Conservation (phyloP, 305 asterid genomes). For the Andrographis paniculata region DNA sequence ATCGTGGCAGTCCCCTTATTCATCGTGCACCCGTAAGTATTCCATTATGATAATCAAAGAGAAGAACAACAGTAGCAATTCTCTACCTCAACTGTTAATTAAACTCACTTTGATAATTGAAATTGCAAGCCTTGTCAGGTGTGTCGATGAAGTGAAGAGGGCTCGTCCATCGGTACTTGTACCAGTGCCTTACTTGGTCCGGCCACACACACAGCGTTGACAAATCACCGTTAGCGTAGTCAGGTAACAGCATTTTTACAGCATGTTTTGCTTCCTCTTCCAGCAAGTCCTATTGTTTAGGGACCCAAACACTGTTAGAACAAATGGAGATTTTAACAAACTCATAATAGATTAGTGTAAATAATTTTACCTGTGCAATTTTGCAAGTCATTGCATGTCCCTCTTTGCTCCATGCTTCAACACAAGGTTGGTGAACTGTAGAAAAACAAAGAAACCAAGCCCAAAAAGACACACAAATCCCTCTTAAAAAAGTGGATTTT, state of each 20-base stretch:
- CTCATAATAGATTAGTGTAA: neutral
- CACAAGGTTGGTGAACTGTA: slow-evolving; percentile 26
- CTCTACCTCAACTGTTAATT: neutral
- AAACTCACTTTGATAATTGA: slow-evolving; percentile 52
- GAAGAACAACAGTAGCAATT: neutral
- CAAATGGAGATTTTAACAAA: neutral
- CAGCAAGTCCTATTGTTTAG: slow-evolving; percentile 37
- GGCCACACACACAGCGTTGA: slow-evolving; percentile 87
- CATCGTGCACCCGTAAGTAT: slow-evolving; percentile 5
- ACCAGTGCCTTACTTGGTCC: slow-evolving; percentile 91
- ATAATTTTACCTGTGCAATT: slow-evolving; percentile 62
- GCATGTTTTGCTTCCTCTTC: slow-evolving; percentile 59
- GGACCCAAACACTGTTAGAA: neutral
- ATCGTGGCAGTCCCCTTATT: slow-evolving; percentile 83
- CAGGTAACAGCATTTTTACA: slow-evolving; percentile 66
- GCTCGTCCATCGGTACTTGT: slow-evolving; percentile 77
- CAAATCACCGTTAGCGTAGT: slow-evolving; percentile 59
- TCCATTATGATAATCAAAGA: neutral
- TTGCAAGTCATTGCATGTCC: slow-evolving; percentile 82
- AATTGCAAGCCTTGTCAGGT: slow-evolving; percentile 74
- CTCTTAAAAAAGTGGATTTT: slow-evolving; percentile 11
- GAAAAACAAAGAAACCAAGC: slow-evolving; percentile 27
- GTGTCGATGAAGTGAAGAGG: slow-evolving; percentile 95
- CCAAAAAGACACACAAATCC: slow-evolving; percentile 15
- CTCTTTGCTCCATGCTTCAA: slow-evolving; percentile 85